Conservation (phyloP, 495 filamentous ascomycete genomes). For the Annulohypoxylon maeteangense region DNA sequence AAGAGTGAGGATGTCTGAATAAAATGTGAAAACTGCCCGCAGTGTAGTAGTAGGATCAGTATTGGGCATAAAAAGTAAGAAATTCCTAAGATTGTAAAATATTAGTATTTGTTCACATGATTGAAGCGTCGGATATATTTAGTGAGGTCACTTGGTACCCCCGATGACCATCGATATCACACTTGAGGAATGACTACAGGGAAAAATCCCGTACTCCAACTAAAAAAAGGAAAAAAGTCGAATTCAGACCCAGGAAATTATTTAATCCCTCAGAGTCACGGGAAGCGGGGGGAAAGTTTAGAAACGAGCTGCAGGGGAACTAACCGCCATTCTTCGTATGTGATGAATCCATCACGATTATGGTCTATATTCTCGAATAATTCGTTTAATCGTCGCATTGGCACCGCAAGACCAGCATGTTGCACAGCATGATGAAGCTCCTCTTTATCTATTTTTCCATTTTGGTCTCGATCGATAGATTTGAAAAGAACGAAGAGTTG, state of each 20-base stretch:
- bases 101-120: slow-evolving; percentile 34
- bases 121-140: background rate
- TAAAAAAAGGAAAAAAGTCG: background rate
- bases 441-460: slow-evolving; percentile 87
- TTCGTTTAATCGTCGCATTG: slow-evolving; percentile 76
- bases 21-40: slow-evolving; percentile 90
- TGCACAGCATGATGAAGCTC: slow-evolving; percentile 84
- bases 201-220: background rate
- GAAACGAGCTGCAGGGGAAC: slow-evolving; percentile 41
- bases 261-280: slow-evolving; percentile 37
- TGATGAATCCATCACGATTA: slow-evolving; percentile 88
- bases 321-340: slow-evolving; percentile 97
- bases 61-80: slow-evolving; percentile 92
- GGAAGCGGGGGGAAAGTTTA: background rate
- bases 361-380: slow-evolving; percentile 92
- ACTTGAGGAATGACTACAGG: background rate
- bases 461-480: slow-evolving; percentile 84
- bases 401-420: slow-evolving; percentile 80
- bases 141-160: background rate
- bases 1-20: slow-evolving; percentile 87
- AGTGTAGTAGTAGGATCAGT: slow-evolving; percentile 70
- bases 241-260: background rate
- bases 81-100: slow-evolving; percentile 70
- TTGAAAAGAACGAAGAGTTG: slow-evolving; percentile 84
- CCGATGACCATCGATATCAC: background rate